Base-by-base conservation (phyloP, 2,329 filamentous ascomycete species). In the Capronia americana region DNA sequence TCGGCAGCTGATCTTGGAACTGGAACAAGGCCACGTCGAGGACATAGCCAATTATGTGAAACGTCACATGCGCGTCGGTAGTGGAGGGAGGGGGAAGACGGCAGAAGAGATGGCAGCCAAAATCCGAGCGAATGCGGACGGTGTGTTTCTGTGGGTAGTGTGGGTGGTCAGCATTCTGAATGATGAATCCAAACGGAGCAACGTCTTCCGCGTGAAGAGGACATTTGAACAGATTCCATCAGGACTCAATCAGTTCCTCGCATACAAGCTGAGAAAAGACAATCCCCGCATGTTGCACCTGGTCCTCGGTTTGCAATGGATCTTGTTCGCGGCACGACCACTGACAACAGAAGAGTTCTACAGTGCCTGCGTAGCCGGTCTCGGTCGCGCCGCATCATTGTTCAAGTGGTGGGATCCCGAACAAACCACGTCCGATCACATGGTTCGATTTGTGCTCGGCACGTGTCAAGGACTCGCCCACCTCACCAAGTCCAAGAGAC, bases 201-300 rank as follows among this genome's bases (percentile, higher is more conserved):
- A 73, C 0, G 67, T 79, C 0, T 68, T 74, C 24, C 68, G 65
- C 0, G 62, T 83, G 3, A 69, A 72, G 23, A 66, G 74, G 62
- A 74, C 73, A 63, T 73, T 84, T 1, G 24, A 72, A 7, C 77
- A 82, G 30, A 77, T 82, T 34, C 82, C 81, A 0, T 57, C 59
- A 6, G 75, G 76, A 0, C 74, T 89, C 0, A 71, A 77, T 41
- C 75, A 83, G 0, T 70, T 89, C 0, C 88, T 89, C 65, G 77
- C 75, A 2, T 75, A 84, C 17, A 84, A 88, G 0, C 63, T 88
- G 1, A 79, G 64, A 0, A 78, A 84, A 17, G 85, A 89, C 59
- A 20, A 62, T 0, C 44, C 76, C 0, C 77, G 85, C 4, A 74
- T 75, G 55, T 74, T 81, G 0, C 74, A 79, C 0, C 68, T 87